Evolutionary conservation across 2,329 filamentous ascomycete species (phyloP).

Genomic region (Fusarium temperatum): DNA sequence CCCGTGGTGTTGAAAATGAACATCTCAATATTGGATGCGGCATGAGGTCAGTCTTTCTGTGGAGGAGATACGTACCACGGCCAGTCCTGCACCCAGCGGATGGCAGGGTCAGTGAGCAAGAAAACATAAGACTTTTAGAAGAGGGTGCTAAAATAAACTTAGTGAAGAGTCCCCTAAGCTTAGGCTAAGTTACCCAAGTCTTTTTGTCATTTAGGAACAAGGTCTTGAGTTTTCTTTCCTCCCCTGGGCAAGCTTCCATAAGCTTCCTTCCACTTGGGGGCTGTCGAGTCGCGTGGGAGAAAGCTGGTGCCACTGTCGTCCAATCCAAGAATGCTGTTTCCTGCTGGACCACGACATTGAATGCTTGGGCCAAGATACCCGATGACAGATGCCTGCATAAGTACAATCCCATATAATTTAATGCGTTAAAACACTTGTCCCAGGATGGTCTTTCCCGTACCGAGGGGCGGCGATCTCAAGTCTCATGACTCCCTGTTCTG

Average conservation of each 20-base stretch:
- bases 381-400: neutral
- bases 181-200: too few relatives aligned
- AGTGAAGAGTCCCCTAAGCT: too few relatives aligned
- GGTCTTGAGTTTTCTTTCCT: too few relatives aligned
- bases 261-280: constrained; percentile 16
- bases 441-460: constrained; percentile 7
- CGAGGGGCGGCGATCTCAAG: constrained; percentile 24
- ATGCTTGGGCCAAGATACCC: constrained; percentile 9
- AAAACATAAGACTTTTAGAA: too few relatives aligned
- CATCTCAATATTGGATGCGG: constrained; percentile 33
- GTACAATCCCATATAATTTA: constrained; percentile 3
- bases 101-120: neutral
- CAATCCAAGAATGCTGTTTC: constrained; percentile 17
- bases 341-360: constrained; percentile 14
- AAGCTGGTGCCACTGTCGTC: constrained; percentile 20
- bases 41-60: constrained; percentile 10
- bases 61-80: constrained; percentile 7
- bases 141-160: too few relatives aligned
- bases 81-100: neutral
- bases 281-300: constrained; percentile 30
- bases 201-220: too few relatives aligned
- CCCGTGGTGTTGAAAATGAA: neutral
- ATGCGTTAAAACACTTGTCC: constrained; percentile 6
- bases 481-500: constrained; percentile 37
- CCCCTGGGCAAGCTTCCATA: neutral